phyloP scores from a whole-genome alignment of 2,329 filamentous ascomycete genomes.

The Graphilbum fragrans region DNA sequence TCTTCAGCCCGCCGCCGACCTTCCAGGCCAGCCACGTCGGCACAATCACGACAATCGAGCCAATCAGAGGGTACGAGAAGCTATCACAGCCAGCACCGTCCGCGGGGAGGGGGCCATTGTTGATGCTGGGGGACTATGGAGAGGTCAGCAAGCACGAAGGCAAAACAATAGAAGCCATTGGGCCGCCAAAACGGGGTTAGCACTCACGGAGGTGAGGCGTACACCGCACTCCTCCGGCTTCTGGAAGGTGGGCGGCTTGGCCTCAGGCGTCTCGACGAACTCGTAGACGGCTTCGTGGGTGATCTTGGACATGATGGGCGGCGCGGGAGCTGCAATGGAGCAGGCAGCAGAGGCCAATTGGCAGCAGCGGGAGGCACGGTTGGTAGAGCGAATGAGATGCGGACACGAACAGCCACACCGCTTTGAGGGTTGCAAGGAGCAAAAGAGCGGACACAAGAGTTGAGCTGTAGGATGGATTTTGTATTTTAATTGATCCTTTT shows the following conservation, averaged over 20 bases:
- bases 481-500: too few relatives aligned
- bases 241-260: slow-evolving; percentile 34
- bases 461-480: too few relatives aligned
- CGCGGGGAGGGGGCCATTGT: slow-evolving; percentile 87
- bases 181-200: slow-evolving; percentile 1
- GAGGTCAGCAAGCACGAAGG: not conserved
- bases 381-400: not conserved
- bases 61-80: slow-evolving; percentile 75
- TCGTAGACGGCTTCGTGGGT: slow-evolving; percentile 47
- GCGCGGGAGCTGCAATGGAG: not conserved
- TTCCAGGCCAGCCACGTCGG: slow-evolving; percentile 76
- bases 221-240: slow-evolving; percentile 43
- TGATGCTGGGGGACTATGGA: slow-evolving; percentile 70
- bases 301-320: slow-evolving; percentile 34
- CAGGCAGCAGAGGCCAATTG: too few relatives aligned
- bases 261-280: slow-evolving; percentile 48
- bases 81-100: slow-evolving; percentile 73
- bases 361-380: too few relatives aligned
- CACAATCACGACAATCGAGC: slow-evolving; percentile 55
- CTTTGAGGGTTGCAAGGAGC: not conserved
- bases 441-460: not conserved
- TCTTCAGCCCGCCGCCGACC: slow-evolving; percentile 75
- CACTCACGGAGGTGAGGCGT: slow-evolving; percentile 38
- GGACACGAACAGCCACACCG: not conserved
- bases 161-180: not conserved